Evolutionary conservation across 257 asterid species (phyloP), one percentile per base, ranked within the genome.

Genomic region (Solanum chaucha): DNA sequence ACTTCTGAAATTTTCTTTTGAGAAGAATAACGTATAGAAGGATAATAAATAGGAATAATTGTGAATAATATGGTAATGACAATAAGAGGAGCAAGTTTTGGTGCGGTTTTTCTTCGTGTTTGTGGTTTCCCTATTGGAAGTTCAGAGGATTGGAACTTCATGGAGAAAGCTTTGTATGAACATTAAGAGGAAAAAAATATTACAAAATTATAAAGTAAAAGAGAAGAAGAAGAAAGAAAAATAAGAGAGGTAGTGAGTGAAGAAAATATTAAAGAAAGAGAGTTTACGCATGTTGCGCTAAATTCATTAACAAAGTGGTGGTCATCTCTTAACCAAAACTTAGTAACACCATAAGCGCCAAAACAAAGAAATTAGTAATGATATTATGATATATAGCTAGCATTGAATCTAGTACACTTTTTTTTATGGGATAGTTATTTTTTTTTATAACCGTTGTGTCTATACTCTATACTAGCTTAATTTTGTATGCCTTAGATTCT

Each of bases 91-190:
- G 90, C 91, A 12, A 91, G 59, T n/a, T 88, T 92, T 15, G 92
- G 88, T 35, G 90, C 40, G 11, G 67, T 44, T 86, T 85, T 91
- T 86, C 92, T 89, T 84, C 95, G 85, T 9, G 92, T 48, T 46
- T 92, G 98, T 34, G 88, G 83, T 92, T 93, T 93, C 81, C 90
- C 89, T 2, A 88, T 38, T 26, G 95, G 93, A 85, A 92, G 89
- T 30, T 95, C 94, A n/a, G 89, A 68, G 86, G 90, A 86, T 84
- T 87, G 90, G 85, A 85, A 91, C 94, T 92, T 95, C 98, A 94
- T 93, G 68, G 92, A 65, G 48, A 85, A 20, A 34, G 22, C 11
- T 28, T 38, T 65, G 19, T 24, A 26, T 40, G 40, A 17, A 48
- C 85, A 81, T 48, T 70, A 80, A 46, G 38, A 28, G 26, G 5